Conservation (phyloP, 495 filamentous ascomycete species). For the Delitschia confertaspora region DNA sequence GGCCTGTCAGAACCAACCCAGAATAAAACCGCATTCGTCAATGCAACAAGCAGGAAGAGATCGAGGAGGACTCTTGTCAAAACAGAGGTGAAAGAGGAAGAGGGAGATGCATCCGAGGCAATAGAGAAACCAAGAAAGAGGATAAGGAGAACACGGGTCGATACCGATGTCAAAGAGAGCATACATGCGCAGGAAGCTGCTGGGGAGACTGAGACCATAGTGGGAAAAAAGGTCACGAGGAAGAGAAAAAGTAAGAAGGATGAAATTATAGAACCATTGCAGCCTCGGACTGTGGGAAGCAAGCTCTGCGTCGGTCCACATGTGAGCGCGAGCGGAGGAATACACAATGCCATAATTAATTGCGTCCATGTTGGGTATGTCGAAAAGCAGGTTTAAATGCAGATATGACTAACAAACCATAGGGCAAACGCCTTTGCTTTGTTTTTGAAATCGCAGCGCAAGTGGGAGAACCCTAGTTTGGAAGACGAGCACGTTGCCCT, state of each 20-base stretch:
- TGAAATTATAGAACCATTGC: slow-evolving; percentile 50
- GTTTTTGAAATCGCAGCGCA: slow-evolving; percentile 91
- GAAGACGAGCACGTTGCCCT: slow-evolving; percentile 53
- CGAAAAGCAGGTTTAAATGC: not conserved
- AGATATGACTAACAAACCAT: slow-evolving; percentile 15
- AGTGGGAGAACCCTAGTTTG: slow-evolving; percentile 82
- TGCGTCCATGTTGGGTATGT: slow-evolving; percentile 60
- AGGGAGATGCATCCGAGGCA: not conserved
- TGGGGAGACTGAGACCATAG: slow-evolving; percentile 25
- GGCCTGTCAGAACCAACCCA: not conserved
- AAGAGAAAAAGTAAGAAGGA: slow-evolving; percentile 36
- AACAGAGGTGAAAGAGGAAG: not conserved
- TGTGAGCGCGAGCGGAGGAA: slow-evolving; percentile 65
- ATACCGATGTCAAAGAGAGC: not conserved
- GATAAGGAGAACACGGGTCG: slow-evolving; percentile 5
- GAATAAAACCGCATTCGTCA: not conserved
- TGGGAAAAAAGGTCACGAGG: slow-evolving; percentile 31
- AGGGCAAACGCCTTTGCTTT: slow-evolving; percentile 87
- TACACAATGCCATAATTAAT: slow-evolving; percentile 82
- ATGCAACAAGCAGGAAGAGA: not conserved
- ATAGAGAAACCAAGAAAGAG: not conserved
- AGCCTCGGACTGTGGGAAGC: slow-evolving; percentile 55
- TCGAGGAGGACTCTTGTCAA: slow-evolving; percentile 1
- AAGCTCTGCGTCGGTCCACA: slow-evolving; percentile 88
- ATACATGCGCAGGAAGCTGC: slow-evolving; percentile 27